These are phyloP conservation scores for Aspergillus taichungensis DNA, from an alignment of 495 filamentous ascomycete genomes.

Conservation along the genomic window DNA sequence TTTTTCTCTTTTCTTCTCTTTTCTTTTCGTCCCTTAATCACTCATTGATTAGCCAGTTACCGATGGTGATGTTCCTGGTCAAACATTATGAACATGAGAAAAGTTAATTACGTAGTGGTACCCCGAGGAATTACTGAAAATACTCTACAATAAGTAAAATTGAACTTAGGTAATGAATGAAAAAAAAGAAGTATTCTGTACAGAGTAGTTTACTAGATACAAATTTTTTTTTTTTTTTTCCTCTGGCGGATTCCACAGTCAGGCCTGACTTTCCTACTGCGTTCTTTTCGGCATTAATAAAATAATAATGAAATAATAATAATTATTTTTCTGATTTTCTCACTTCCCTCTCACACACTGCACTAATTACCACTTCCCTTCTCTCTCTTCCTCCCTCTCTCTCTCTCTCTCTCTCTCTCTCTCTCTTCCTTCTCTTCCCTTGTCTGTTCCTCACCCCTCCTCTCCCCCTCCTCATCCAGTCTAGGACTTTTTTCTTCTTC, in stretches of 20 bases:
- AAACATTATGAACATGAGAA: neutral
- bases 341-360: slow-evolving; percentile 1
- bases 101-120: too few relatives aligned
- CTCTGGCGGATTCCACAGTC: slow-evolving; percentile 12
- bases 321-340: slow-evolving; percentile 8
- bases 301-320: neutral
- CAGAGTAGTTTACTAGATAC: too few relatives aligned
- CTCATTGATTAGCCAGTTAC: neutral
- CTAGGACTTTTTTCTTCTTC: slow-evolving; percentile 15
- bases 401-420: slow-evolving; percentile 10
- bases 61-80: neutral
- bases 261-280: neutral
- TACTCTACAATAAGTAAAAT: too few relatives aligned
- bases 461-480: slow-evolving; percentile 9
- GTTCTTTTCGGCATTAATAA: neutral
- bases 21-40: slow-evolving; percentile 1
- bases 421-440: slow-evolving; percentile 16
- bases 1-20: neutral
- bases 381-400: slow-evolving; percentile 17
- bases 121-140: too few relatives aligned
- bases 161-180: neutral
- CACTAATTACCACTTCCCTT: slow-evolving; percentile 5
- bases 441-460: slow-evolving; percentile 15
- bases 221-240: slow-evolving; percentile 2
- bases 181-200: too few relatives aligned